These are phyloP conservation scores for Prosopis cineraria DNA, from an alignment of 306 rosid species.

Conservation along the genomic window DNA sequence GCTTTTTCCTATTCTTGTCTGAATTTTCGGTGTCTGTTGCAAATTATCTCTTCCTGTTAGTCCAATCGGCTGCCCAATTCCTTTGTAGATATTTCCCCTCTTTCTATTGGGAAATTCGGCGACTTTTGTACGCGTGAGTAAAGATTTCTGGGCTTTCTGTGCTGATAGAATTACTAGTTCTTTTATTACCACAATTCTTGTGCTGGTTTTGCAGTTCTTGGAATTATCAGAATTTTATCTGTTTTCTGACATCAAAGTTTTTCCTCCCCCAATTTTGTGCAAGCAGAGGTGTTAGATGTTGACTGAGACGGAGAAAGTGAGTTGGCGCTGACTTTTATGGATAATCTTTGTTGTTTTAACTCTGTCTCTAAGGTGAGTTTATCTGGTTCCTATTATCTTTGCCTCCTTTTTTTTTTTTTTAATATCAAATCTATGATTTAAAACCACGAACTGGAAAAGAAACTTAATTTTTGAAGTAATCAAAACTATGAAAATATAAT, in stretches of 20 bases:
- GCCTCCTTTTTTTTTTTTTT: neutral
- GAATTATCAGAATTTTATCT: neutral
- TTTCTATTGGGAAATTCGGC: constrained; percentile 39
- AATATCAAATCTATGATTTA: neutral
- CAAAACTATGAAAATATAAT: constrained; percentile 12
- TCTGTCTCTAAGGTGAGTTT: constrained; percentile 66
- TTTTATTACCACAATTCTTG: constrained; percentile 39
- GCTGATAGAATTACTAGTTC: constrained; percentile 33
- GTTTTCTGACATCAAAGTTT: constrained; percentile 23
- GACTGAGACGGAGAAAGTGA: constrained; percentile 51
- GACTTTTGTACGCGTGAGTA: constrained; percentile 54
- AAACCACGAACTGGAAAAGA: neutral
- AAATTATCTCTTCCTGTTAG: constrained; percentile 1
- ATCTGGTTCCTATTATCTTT: neutral
- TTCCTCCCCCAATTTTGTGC: constrained; percentile 25
- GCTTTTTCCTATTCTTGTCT: constrained; percentile 23
- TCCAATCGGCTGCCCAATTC: constrained; percentile 29
- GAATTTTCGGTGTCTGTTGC: neutral
- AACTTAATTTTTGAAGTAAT: constrained; percentile 8
- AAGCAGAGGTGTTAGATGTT: constrained; percentile 59
- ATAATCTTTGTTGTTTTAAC: constrained; percentile 76
- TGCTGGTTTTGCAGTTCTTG: constrained; percentile 33
- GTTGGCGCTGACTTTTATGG: constrained; percentile 65
- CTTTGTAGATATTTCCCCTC: constrained; percentile 33
- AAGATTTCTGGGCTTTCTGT: constrained; percentile 19